Evolutionary conservation across 2,329 filamentous ascomycete genomes (phyloP), one percentile per base, ranked within the genome.

Genomic region (Colletotrichum liaoningense): DNA sequence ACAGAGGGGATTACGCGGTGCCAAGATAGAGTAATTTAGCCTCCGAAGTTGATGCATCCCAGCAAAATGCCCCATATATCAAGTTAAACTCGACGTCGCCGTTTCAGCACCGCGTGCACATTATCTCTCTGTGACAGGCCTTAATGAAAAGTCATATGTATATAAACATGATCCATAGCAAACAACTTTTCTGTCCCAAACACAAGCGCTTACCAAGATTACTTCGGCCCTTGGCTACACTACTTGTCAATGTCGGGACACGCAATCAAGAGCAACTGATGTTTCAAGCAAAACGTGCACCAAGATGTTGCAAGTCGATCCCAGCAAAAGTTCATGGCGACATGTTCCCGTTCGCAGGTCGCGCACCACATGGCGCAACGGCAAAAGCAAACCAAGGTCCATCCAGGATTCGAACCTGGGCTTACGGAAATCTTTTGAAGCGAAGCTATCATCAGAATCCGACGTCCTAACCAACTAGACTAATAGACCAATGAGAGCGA

Each of bases 361-460:
- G 33, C 11, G 11, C 3, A 35, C 33, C 33, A 35, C 11, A 12
- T 35, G 4, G 33, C 1, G 24, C 33, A 11, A 8, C 5, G 8
- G n/a, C 26, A 64, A 57, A 67, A 71, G 8, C 1, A 5, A 49
- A 22, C 8, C 19, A 35, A 73, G 70, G 70, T 73, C 70, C 70
- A 73, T 73, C 70, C 70, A 73, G 70, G 70, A 73, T 73, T 73
- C 70, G 70, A 73, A 73, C 70, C 66, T 73, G 70, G 70, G 70
- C 66, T 35, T 73, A 73, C 70, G 70, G 70, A 73, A 70, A 55
- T 46, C 24, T 30, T 35, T 19, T 4, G 59, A 16, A 19, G 26
- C n/a, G 11, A 6, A 49, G 8, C 42, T 8, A 59, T 63, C n/a
- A 56, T 73, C 70, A 73, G 70, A 73, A 73, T 73, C 70, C 70